Evolutionary conservation across 768 basidiomycete genomes (phyloP).

Genomic region (Rossbeevera mucosa): DNA sequence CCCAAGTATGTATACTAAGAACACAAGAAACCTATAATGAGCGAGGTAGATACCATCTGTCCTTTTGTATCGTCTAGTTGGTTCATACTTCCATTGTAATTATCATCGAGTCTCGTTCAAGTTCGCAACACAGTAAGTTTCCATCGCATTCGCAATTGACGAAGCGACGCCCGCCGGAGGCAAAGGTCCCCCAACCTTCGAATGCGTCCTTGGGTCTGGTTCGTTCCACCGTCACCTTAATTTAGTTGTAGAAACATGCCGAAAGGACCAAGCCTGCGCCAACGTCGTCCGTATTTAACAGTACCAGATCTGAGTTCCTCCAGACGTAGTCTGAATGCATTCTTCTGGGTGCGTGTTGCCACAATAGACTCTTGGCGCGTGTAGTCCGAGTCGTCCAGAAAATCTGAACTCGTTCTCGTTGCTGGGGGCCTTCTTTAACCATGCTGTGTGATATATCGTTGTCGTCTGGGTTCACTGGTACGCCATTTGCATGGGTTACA

Average conservation of each 20-base stretch:
- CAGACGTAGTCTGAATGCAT: conserved; percentile 22
- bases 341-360: conserved; percentile 20
- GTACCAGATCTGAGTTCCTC: conserved; percentile 25
- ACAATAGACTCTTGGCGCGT: conserved; percentile 19
- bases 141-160: conserved; percentile 7
- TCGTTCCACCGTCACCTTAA: not conserved
- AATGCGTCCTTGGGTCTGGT: not conserved
- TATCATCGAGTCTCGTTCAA: too few relatives aligned
- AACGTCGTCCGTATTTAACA: conserved; percentile 4
- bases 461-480: not conserved
- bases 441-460: not conserved
- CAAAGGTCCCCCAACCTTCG: conserved; percentile 3
- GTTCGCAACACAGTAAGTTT: too few relatives aligned
- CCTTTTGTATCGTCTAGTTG: too few relatives aligned
- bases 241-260: not conserved
- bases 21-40: too few relatives aligned
- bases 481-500: not conserved
- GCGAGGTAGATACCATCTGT: too few relatives aligned
- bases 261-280: not conserved
- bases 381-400: conserved; percentile 3
- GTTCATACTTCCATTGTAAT: too few relatives aligned
- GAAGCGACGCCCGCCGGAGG: conserved; percentile 4
- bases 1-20: too few relatives aligned
- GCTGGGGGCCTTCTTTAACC: not conserved
- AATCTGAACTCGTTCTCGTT: not conserved